Conservation (phyloP, 2,329 filamentous ascomycete genomes). For the Colletotrichum australisinense region DNA sequence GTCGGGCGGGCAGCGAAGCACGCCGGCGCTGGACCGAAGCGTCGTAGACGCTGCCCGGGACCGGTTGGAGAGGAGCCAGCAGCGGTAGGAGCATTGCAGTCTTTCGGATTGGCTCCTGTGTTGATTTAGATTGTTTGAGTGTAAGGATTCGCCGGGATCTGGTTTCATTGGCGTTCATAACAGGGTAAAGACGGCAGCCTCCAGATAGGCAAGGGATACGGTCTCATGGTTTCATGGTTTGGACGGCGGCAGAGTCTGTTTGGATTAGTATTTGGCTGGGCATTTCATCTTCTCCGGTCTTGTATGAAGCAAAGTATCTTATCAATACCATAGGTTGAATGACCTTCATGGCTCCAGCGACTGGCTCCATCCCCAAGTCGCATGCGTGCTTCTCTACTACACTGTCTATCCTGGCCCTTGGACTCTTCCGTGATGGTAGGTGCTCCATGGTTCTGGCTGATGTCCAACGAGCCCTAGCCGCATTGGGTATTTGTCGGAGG, state of each 20-base stretch:
- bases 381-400: no score
- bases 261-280: neutral
- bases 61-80: conserved; percentile 37
- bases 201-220: neutral
- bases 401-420: no score
- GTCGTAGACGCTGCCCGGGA: conserved; percentile 42
- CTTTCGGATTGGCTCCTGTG: neutral
- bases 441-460: no score
- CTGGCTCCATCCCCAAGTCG: no score
- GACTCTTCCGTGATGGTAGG: no score
- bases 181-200: neutral
- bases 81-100: conserved; percentile 5
- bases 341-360: neutral
- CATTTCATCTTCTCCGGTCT: neutral
- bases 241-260: neutral
- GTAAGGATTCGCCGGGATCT: neutral
- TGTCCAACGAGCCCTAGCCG: no score
- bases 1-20: conserved; percentile 35
- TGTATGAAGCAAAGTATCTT: neutral
- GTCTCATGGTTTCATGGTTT: neutral
- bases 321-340: neutral
- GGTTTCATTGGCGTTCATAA: neutral
- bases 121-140: neutral
- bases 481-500: no score
- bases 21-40: conserved; percentile 43